A percentile compares a stretch with the other conserved stretches of the same genome.
phyloP scores from a whole-genome alignment of 2,329 filamentous ascomycete genomes.

The Cyclaneusma minus region DNA sequence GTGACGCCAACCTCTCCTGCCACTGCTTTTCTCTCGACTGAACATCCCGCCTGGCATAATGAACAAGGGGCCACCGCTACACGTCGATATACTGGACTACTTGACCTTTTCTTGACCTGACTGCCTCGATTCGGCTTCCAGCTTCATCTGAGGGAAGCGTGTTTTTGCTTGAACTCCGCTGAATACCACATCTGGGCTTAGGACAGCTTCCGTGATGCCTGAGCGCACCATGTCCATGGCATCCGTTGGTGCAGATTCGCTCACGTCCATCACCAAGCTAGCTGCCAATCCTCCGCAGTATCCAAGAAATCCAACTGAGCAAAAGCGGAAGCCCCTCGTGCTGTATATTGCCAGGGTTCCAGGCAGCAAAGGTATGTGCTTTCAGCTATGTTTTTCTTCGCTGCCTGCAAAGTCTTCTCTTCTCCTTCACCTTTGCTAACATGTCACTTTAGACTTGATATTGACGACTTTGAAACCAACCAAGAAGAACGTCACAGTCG shows the following conservation, averaged over 20 bases:
- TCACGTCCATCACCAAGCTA: constrained; percentile 64
- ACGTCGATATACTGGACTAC: no score
- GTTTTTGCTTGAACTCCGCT: no score
- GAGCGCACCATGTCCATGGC: constrained; percentile 52
- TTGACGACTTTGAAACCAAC: constrained; percentile 83
- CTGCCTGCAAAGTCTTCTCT: constrained; percentile 5
- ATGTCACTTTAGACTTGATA: constrained; percentile 58
- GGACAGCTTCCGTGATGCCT: constrained; percentile 45
- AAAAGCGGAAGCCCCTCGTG: constrained; percentile 53
- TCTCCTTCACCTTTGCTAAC: constrained; percentile 8
- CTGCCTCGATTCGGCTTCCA: no score
- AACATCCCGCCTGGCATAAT: no score
- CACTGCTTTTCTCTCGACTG: no score
- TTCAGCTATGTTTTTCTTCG: constrained; percentile 2
- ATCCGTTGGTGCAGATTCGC: constrained; percentile 61
- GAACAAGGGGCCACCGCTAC: no score
- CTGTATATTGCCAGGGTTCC: constrained; percentile 92
- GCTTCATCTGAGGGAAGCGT: no score
- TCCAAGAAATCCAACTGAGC: constrained; percentile 59
- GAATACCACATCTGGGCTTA: constrained; percentile 1
- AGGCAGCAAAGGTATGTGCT: constrained; percentile 60
- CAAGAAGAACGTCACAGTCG: constrained; percentile 72
- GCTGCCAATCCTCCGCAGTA: constrained; percentile 80
- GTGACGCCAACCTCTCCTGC: no score
- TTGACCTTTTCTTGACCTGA: no score